phyloP scores from a whole-genome alignment of 805 yeast species.

The Pichia sporocuriosa region DNA sequence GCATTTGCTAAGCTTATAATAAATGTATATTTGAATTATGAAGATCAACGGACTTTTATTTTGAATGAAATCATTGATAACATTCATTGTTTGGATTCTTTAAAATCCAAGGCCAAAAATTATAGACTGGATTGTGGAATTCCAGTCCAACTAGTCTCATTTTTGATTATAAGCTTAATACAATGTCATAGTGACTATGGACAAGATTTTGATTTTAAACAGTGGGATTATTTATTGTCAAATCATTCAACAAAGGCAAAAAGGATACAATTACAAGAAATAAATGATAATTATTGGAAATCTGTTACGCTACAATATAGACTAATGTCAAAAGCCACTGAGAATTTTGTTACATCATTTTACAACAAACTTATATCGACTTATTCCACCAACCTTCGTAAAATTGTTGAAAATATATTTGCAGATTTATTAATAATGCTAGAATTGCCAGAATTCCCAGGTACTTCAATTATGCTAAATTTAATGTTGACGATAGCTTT shows the following conservation, averaged over 20 bases:
- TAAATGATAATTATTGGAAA: conserved; percentile 11
- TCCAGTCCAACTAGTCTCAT: conserved; percentile 43
- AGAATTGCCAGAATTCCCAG: conserved; percentile 55
- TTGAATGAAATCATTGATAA: conserved; percentile 52
- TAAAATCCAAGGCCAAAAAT: conserved; percentile 38
- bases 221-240: conserved; percentile 16
- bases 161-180: conserved; percentile 38
- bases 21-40: conserved; percentile 34
- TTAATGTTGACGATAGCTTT: conserved; percentile 17
- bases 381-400: conserved; percentile 29
- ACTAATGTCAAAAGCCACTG: conserved; percentile 16
- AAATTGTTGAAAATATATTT: conserved; percentile 44
- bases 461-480: conserved; percentile 41
- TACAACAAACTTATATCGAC: conserved; percentile 26
- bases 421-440: conserved; percentile 50
- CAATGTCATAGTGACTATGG: conserved; percentile 21
- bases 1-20: conserved; percentile 28
- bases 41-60: conserved; percentile 53
- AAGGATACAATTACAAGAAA: conserved; percentile 3
- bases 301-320: conserved; percentile 9
- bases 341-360: conserved; percentile 27
- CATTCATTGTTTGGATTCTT: conserved; percentile 42
- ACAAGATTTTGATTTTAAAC: conserved; percentile 19
- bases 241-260: conserved; percentile 10
- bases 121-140: conserved; percentile 38